Evolutionary conservation across 192 early-diverging fungal genomes (phyloP), one percentile per base, ranked within the genome.

Genomic region (Backusella mclennaniae): DNA sequence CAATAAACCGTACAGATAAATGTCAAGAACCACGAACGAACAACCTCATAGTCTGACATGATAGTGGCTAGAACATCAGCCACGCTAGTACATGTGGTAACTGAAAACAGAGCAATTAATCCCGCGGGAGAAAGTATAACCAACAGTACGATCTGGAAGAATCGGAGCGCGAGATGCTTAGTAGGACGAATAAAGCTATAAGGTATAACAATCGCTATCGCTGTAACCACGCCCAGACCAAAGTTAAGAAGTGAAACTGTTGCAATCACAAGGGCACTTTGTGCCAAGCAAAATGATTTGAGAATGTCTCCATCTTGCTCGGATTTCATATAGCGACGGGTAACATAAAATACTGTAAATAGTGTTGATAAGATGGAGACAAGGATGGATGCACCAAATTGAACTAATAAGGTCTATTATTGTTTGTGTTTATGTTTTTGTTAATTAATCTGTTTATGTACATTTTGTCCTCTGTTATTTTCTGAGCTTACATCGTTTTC

Each of bases 201-300:
- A 6, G 93, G 93, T 14, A 93, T 77, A 1, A 89, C 85, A 6
- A 87, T 85, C 19, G 90, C 70, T 6, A 86, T 80, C 69, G 89
- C 91, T 41, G 88, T 78, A 17, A 76, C 80, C 4, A 93, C 85
- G 0, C 90, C 92, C 69, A 93, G 72, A 77, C 90, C 93, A 77
- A 93, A 92, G 79, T 95, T 95, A 46, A 93, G 84, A 5, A 91
- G 85, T 0, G 92, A 91, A 4, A 93, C 80, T 7, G 88, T 89
- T 2, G 91, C 89, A 31, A 93, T 85, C 3, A 85, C 71, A 56
- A 91, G 80, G 1, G 90, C 91, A 15, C 90, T 85, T 69, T 90
- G 77, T 1, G 89, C 86, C 2, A 83, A 69, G 36, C 84, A 83
- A 33, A 85, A 77, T 35, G 85, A 88, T 73, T 88, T 91, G 66